Conservation (phyloP, 2,329 filamentous ascomycete species). For the Camillea tinctor region DNA sequence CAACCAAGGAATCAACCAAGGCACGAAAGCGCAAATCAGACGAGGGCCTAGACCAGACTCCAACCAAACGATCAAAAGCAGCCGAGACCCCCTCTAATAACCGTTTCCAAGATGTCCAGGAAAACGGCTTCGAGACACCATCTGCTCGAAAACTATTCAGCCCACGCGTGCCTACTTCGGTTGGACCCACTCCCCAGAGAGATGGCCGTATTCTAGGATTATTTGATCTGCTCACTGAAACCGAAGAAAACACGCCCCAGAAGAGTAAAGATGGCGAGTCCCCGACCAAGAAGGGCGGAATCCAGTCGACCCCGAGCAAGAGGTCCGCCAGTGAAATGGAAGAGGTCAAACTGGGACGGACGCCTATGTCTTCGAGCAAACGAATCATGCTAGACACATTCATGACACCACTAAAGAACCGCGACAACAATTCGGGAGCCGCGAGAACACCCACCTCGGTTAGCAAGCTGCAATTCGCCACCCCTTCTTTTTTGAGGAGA, state of each 20-base stretch:
- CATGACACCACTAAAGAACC: slow-evolving; percentile 60
- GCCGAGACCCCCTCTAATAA: slow-evolving; percentile 47
- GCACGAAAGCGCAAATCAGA: slow-evolving; percentile 43
- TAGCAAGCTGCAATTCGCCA: slow-evolving; percentile 61
- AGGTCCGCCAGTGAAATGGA: slow-evolving; percentile 28
- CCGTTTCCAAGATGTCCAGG: slow-evolving; percentile 27
- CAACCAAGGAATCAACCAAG: slow-evolving; percentile 35
- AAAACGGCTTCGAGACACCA: slow-evolving; percentile 51
- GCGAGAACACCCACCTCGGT: slow-evolving; percentile 48
- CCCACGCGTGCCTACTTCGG: slow-evolving; percentile 55
- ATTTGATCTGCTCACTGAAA: slow-evolving; percentile 66
- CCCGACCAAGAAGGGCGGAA: slow-evolving; percentile 32
- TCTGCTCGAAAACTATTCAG: slow-evolving; percentile 60
- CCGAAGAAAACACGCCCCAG: slow-evolving; percentile 49
- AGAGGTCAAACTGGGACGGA: slow-evolving; percentile 41
- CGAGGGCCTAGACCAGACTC: slow-evolving; percentile 40
- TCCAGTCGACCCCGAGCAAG: slow-evolving; percentile 49
- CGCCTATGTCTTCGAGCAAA: slow-evolving; percentile 58
- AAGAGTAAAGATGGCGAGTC: slow-evolving; percentile 40
- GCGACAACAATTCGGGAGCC: slow-evolving; percentile 37
- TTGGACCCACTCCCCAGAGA: slow-evolving; percentile 78
- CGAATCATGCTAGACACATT: slow-evolving; percentile 62
- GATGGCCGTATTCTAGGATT: slow-evolving; percentile 75
- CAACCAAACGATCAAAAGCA: slow-evolving; percentile 50
- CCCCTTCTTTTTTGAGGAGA: slow-evolving; percentile 68